Percentiles rank a stretch among this genome's conserved stretches.
Conservation (phyloP, 306 rosid genomes). For the Castanopsis chinensis region DNA sequence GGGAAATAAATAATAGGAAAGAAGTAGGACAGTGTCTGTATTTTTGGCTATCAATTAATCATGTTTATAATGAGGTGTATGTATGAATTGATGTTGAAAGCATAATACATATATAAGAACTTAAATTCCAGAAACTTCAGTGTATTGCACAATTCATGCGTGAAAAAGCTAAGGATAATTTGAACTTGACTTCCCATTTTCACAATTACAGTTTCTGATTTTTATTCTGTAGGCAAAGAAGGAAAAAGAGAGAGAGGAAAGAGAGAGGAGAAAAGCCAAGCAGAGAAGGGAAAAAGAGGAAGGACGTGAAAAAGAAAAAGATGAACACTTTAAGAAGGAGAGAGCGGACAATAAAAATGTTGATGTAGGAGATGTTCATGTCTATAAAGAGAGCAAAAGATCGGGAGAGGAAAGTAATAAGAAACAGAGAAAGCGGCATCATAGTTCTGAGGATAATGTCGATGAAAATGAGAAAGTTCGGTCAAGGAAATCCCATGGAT, state of each 20-base stretch:
- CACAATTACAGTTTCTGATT: conserved; percentile 11
- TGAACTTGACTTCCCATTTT: not conserved
- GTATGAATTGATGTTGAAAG: not conserved
- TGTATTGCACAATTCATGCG: not conserved
- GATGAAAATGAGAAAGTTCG: conserved; percentile 61
- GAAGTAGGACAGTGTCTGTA: too few relatives aligned
- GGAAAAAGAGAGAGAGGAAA: conserved; percentile 83
- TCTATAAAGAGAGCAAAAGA: conserved; percentile 56
- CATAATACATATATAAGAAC: not conserved
- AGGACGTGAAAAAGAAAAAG: conserved; percentile 64
- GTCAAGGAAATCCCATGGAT: conserved; percentile 65
- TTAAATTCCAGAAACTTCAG: not conserved
- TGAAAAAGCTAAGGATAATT: not conserved
- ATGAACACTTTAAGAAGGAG: conserved; percentile 59
- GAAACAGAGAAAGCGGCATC: conserved; percentile 62
- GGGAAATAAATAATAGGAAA: too few relatives aligned
- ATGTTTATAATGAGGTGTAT: not conserved
- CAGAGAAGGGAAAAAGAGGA: conserved; percentile 72
- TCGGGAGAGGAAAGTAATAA: conserved; percentile 44
- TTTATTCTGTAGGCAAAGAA: conserved; percentile 58
- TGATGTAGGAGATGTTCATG: conserved; percentile 50
- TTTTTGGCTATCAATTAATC: not conserved
- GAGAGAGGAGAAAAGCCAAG: conserved; percentile 63
- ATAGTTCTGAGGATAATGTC: conserved; percentile 53
- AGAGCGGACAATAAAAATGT: conserved; percentile 50